Evolutionary conservation across 2,329 filamentous ascomycete genomes (phyloP).

Genomic region (Colletotrichum melonis): DNA sequence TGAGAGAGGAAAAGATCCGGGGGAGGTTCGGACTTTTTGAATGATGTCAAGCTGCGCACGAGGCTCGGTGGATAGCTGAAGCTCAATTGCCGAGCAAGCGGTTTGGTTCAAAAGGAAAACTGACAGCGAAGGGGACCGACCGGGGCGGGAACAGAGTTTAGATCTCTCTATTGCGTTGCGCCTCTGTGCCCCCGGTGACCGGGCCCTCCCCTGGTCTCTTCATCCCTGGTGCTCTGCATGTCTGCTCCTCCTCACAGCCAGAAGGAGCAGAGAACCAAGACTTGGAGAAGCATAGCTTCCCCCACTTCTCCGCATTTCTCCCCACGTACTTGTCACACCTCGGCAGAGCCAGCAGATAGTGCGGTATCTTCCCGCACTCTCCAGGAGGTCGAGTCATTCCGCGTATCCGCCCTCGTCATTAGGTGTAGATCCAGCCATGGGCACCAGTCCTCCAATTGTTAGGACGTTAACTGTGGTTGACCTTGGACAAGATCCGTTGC

Average conservation of each 20-base stretch:
- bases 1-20: background rate
- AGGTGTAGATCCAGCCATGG: background rate
- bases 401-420: background rate
- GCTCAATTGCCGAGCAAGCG: slow-evolving; percentile 1
- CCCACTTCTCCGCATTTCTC: slow-evolving; percentile 35
- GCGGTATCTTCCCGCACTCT: slow-evolving; percentile 24
- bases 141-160: slow-evolving; percentile 15
- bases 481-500: slow-evolving; percentile 12
- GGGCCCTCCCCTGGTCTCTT: slow-evolving; percentile 6
- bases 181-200: slow-evolving; percentile 19
- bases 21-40: slow-evolving; percentile 26
- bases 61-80: slow-evolving; percentile 12
- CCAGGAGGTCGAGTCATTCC: slow-evolving; percentile 12
- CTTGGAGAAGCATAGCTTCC: slow-evolving; percentile 30
- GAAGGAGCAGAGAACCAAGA: slow-evolving; percentile 13
- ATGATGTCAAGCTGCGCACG: slow-evolving; percentile 8
- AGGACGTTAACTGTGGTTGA: background rate
- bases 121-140: slow-evolving; percentile 11
- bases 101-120: background rate
- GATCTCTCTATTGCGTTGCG: slow-evolving; percentile 23
- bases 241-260: slow-evolving; percentile 13
- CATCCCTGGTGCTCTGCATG: background rate
- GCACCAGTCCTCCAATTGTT: background rate
- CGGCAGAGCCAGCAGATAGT: slow-evolving; percentile 20
- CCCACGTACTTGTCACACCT: slow-evolving; percentile 27